A percentile compares a stretch with the other conserved stretches of the same genome.
phyloP scores from a whole-genome alignment of 2,329 filamentous ascomycete genomes.

The Cordyceps fumosorosea region DNA sequence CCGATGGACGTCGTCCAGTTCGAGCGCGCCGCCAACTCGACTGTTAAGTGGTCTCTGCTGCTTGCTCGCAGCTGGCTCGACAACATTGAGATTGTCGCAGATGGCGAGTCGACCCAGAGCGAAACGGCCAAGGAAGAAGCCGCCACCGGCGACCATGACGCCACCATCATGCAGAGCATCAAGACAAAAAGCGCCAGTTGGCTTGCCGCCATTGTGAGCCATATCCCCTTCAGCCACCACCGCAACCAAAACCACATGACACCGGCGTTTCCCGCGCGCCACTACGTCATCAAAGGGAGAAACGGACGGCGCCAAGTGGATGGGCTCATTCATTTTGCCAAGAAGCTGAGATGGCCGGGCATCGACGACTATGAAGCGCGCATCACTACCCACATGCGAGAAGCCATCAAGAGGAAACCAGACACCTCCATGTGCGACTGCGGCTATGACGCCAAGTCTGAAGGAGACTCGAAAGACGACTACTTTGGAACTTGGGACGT shows the following conservation, averaged over 20 bases:
- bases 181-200: slow-evolving; percentile 35
- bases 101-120: slow-evolving; percentile 21
- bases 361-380: slow-evolving; percentile 44
- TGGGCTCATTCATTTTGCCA: slow-evolving; percentile 58
- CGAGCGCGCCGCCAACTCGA: slow-evolving; percentile 52
- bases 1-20: slow-evolving; percentile 54
- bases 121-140: slow-evolving; percentile 9
- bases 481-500: slow-evolving; percentile 41
- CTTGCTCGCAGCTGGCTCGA: slow-evolving; percentile 62
- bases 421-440: slow-evolving; percentile 12
- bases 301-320: slow-evolving; percentile 53
- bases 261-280: slow-evolving; percentile 25
- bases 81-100: slow-evolving; percentile 53
- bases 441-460: background rate
- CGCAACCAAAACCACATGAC: slow-evolving; percentile 27
- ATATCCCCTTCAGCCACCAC: slow-evolving; percentile 40
- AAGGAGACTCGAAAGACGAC: slow-evolving; percentile 23
- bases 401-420: slow-evolving; percentile 32
- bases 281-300: slow-evolving; percentile 48
- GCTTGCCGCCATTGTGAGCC: slow-evolving; percentile 52
- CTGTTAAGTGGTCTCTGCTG: slow-evolving; percentile 62
- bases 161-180: slow-evolving; percentile 15
- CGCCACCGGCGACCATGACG: background rate
- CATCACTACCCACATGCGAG: slow-evolving; percentile 41
- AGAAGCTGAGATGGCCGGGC: slow-evolving; percentile 56